Conservation (phyloP, 75 land plant genomes). For the Sequoiadendron giganteum region DNA sequence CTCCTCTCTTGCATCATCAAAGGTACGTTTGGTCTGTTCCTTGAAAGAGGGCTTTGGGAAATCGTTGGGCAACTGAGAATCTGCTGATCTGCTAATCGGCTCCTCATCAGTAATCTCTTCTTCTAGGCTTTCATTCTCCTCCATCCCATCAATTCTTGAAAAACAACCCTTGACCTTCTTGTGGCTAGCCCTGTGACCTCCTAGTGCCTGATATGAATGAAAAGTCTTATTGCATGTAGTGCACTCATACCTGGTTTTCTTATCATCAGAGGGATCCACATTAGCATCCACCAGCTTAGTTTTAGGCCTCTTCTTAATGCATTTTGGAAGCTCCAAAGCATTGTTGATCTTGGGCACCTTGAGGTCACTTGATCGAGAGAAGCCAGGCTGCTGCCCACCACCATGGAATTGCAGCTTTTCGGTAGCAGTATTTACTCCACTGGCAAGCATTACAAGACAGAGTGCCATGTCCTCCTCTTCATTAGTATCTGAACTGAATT, state of each 20-base stretch:
- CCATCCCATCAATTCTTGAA: constrained; percentile 14
- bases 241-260: constrained; percentile 45
- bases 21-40: background rate
- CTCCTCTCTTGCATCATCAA: background rate
- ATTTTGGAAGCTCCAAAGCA: constrained; percentile 4
- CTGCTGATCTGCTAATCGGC: constrained; percentile 6
- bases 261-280: background rate
- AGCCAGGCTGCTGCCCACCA: background rate
- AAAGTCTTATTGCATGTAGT: constrained; percentile 54
- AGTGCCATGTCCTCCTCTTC: constrained; percentile 15
- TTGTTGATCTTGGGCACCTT: background rate
- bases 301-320: constrained; percentile 3
- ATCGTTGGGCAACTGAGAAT: constrained; percentile 6
- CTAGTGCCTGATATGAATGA: constrained; percentile 62
- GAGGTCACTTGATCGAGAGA: background rate
- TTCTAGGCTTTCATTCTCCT: constrained; percentile 4
- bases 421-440: constrained; percentile 2
- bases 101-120: constrained; percentile 10
- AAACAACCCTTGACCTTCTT: constrained; percentile 27
- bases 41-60: constrained; percentile 2
- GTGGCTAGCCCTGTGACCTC: constrained; percentile 67
- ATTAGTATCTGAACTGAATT: constrained; percentile 12
- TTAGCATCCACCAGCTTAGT: background rate
- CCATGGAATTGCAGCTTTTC: background rate
- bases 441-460: constrained; percentile 15